A percentile compares a stretch with the other conserved stretches of the same genome.
phyloP scores from a whole-genome alignment of 2,329 filamentous ascomycete species.

The Fusarium sp. region DNA sequence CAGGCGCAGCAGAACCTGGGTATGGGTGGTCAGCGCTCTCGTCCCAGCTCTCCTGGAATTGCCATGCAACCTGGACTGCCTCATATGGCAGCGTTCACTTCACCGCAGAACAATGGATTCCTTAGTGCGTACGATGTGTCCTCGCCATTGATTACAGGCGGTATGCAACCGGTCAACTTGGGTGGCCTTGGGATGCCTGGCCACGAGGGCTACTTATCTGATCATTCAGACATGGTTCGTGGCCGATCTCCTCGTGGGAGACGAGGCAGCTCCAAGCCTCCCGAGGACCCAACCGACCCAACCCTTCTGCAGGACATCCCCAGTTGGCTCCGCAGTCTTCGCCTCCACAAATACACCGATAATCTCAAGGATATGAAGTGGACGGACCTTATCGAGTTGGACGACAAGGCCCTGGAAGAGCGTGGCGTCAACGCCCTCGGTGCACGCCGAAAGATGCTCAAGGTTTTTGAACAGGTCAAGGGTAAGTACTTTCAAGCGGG shows the following conservation, averaged over 20 bases:
- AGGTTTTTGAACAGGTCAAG: conserved; percentile 97
- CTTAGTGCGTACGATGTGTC: conserved; percentile 84
- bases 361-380: conserved; percentile 98
- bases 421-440: conserved; percentile 95
- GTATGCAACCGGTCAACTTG: conserved; percentile 76
- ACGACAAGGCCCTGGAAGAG: conserved; percentile 91
- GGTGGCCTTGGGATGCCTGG: conserved; percentile 74
- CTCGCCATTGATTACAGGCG: conserved; percentile 74
- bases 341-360: conserved; percentile 98
- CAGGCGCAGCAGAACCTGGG: conserved; percentile 72
- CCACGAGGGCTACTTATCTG: conserved; percentile 89
- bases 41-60: conserved; percentile 88
- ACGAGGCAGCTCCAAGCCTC: conserved; percentile 94
- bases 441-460: conserved; percentile 96
- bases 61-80: conserved; percentile 76
- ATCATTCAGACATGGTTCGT: conserved; percentile 89
- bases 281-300: conserved; percentile 95
- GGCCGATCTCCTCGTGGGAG: conserved; percentile 92
- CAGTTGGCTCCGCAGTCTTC: conserved; percentile 91
- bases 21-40: conserved; percentile 78
- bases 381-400: conserved; percentile 89
- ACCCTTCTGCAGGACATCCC: conserved; percentile 93
- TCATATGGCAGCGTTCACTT: conserved; percentile 76
- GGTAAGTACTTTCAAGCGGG: conserved; percentile 55
- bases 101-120: conserved; percentile 94